Conservation (phyloP, 2,329 filamentous ascomycete genomes). For the Fusarium abutilonis region DNA sequence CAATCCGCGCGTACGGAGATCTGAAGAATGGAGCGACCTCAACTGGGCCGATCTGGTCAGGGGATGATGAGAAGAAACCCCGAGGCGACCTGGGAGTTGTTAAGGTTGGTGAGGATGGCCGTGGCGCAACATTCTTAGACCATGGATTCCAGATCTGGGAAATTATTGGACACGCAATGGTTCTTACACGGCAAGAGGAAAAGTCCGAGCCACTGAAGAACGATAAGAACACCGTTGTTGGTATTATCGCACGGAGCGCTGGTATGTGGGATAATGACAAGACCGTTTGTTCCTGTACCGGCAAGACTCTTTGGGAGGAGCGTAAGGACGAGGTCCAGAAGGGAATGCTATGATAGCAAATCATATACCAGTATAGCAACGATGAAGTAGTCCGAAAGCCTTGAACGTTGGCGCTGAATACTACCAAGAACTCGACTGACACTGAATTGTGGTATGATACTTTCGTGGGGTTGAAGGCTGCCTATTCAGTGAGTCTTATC, state of each 20-base stretch:
- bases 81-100: constrained; percentile 75
- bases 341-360: constrained; percentile 79
- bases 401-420: constrained; percentile 11
- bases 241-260: constrained; percentile 92
- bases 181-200: constrained; percentile 75
- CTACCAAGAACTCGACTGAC: constrained; percentile 18
- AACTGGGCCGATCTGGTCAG: constrained; percentile 84
- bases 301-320: constrained; percentile 98
- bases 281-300: constrained; percentile 96
- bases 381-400: constrained; percentile 9
- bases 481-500: constrained; percentile 11
- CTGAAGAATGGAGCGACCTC: constrained; percentile 85
- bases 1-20: constrained; percentile 85
- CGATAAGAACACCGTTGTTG: constrained; percentile 86
- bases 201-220: constrained; percentile 67
- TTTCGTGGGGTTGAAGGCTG: constrained; percentile 10
- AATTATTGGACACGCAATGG: constrained; percentile 91
- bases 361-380: constrained; percentile 17
- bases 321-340: constrained; percentile 86
- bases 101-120: constrained; percentile 77
- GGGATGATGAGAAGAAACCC: constrained; percentile 54
- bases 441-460: constrained; percentile 33
- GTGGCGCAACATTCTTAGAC: constrained; percentile 83
- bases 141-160: constrained; percentile 91
- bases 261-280: constrained; percentile 99